A percentile compares a stretch with the other conserved stretches of the same genome.
These are phyloP conservation scores for Penicillium angulare DNA, from an alignment of 495 filamentous ascomycete species.

Conservation along the genomic window DNA sequence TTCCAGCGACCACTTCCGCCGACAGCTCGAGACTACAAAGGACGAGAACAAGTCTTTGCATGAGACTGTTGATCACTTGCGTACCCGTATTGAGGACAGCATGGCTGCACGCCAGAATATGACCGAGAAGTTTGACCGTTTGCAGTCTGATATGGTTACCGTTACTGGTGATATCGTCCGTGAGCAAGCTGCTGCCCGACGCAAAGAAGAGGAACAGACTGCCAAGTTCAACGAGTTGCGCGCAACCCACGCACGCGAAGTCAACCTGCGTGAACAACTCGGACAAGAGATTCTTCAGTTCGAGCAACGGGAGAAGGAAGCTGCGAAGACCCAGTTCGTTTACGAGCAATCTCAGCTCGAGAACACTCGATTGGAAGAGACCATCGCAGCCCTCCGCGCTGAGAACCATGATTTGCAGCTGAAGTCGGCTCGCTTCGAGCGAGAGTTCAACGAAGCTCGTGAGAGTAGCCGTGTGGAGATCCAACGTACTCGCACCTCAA, in stretches of 20 bases:
- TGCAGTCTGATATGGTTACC: slow-evolving; percentile 81
- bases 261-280: slow-evolving; percentile 71
- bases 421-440: slow-evolving; percentile 65
- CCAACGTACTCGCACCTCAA: slow-evolving; percentile 69
- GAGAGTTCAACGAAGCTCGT: slow-evolving; percentile 79
- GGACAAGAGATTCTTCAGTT: slow-evolving; percentile 75
- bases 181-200: slow-evolving; percentile 72
- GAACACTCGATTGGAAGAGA: slow-evolving; percentile 60
- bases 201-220: slow-evolving; percentile 69
- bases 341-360: slow-evolving; percentile 55
- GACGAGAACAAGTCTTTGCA: slow-evolving; percentile 58
- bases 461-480: slow-evolving; percentile 74
- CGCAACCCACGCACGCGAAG: slow-evolving; percentile 73
- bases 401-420: slow-evolving; percentile 66
- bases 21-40: slow-evolving; percentile 52
- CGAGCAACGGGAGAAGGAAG: slow-evolving; percentile 72
- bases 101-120: slow-evolving; percentile 74
- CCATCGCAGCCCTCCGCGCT: slow-evolving; percentile 60
- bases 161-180: slow-evolving; percentile 73
- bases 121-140: slow-evolving; percentile 71
- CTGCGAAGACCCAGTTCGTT: slow-evolving; percentile 53
- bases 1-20: slow-evolving; percentile 53
- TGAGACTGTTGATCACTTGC: slow-evolving; percentile 65
- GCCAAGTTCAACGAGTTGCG: slow-evolving; percentile 77
- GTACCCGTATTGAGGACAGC: slow-evolving; percentile 79